Evolutionary conservation across 805 yeast genomes (phyloP).

Genomic region (Starmerella floris): DNA sequence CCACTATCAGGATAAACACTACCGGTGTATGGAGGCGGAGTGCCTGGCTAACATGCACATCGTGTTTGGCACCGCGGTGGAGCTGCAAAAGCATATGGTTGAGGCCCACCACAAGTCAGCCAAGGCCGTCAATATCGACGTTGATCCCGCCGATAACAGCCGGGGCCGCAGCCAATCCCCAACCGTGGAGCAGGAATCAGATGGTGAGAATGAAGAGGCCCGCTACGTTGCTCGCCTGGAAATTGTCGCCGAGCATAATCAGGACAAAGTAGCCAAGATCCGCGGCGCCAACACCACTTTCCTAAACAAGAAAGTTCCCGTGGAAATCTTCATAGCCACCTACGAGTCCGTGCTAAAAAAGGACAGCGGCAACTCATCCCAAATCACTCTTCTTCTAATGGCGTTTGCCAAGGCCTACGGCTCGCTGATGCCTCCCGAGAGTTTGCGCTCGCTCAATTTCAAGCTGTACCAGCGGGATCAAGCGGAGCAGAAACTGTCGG

Average conservation of each 20-base stretch:
- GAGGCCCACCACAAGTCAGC: slow-evolving; percentile 54
- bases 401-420: slow-evolving; percentile 12
- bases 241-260: slow-evolving; percentile 26
- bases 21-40: slow-evolving; percentile 55
- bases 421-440: neutral
- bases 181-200: neutral
- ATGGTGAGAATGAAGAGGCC: neutral
- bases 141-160: neutral
- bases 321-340: slow-evolving; percentile 17
- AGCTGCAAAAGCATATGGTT: slow-evolving; percentile 75
- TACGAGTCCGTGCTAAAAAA: slow-evolving; percentile 16
- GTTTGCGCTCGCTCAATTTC: slow-evolving; percentile 1
- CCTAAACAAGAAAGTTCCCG: slow-evolving; percentile 18
- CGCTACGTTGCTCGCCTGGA: slow-evolving; percentile 21
- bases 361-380: slow-evolving; percentile 2
- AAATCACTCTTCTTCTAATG: slow-evolving; percentile 18
- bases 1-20: slow-evolving; percentile 68
- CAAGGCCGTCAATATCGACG: slow-evolving; percentile 3
- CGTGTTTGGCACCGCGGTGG: slow-evolving; percentile 77
- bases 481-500: slow-evolving; percentile 2
- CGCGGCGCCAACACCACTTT: slow-evolving; percentile 18
- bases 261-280: slow-evolving; percentile 20
- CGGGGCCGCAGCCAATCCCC: neutral
- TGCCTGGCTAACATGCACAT: slow-evolving; percentile 87
- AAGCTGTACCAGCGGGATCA: slow-evolving; percentile 5